phyloP scores from a whole-genome alignment of 164 flowering plant species.

The Euptelea pleiosperma region DNA sequence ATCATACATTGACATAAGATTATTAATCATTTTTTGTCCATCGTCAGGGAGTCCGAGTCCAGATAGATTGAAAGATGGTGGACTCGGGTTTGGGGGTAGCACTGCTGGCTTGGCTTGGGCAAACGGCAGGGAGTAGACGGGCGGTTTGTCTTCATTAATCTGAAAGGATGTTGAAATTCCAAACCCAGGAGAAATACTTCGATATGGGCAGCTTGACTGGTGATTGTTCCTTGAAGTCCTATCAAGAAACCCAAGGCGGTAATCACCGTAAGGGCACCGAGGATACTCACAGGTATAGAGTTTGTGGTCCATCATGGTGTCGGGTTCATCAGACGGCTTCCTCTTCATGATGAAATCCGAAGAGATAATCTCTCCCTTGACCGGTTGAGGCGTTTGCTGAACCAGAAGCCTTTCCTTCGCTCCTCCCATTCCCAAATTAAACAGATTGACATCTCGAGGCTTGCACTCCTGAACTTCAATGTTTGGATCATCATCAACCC shows the following conservation, averaged over 20 bases:
- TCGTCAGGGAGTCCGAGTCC: slow-evolving; percentile 64
- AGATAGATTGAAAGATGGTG: slow-evolving; percentile 28
- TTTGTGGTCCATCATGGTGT: slow-evolving; percentile 32
- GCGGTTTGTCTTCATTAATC: slow-evolving; percentile 27
- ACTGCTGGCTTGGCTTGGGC: slow-evolving; percentile 34
- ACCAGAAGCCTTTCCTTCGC: slow-evolving; percentile 12
- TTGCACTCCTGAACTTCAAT: slow-evolving; percentile 31
- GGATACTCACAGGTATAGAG: slow-evolving; percentile 40
- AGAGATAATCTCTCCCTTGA: slow-evolving; percentile 33
- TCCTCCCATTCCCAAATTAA: slow-evolving; percentile 23
- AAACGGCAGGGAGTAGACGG: slow-evolving; percentile 28
- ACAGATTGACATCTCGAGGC: slow-evolving; percentile 28
- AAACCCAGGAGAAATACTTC: slow-evolving; percentile 18
- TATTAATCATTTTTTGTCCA: slow-evolving; percentile 60
- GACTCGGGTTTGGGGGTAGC: slow-evolving; percentile 11
- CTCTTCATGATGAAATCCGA: slow-evolving; percentile 38
- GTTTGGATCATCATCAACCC: slow-evolving; percentile 33
- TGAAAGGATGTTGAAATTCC: slow-evolving; percentile 27
- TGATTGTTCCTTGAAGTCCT: slow-evolving; percentile 52
- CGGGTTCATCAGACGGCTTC: slow-evolving; percentile 32
- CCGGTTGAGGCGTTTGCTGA: slow-evolving; percentile 18
- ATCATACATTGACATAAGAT: slow-evolving; percentile 62
- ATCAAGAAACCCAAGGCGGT: slow-evolving; percentile 46
- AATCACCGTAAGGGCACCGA: slow-evolving; percentile 44
- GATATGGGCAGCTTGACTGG: slow-evolving; percentile 42